Percentiles rank a stretch among this genome's conserved stretches.
Evolutionary conservation across 495 filamentous ascomycete genomes (phyloP).

Genomic region (Neurospora sublineolata): DNA sequence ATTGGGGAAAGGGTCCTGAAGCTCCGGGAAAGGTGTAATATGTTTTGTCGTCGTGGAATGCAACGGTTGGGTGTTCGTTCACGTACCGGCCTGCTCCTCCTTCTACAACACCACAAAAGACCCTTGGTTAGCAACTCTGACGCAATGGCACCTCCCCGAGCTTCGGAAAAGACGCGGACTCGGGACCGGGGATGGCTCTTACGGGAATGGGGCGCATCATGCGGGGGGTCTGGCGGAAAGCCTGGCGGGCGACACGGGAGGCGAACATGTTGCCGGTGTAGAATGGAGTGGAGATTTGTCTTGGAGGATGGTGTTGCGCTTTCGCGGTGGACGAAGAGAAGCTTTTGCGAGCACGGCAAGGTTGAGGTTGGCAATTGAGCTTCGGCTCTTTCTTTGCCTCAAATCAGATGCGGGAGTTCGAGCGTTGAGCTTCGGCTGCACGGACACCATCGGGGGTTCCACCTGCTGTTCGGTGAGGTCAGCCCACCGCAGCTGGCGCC

Average conservation of each 20-base stretch:
- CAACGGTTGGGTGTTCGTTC: conserved; percentile 11
- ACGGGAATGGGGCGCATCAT: conserved; percentile 75
- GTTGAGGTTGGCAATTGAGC: neutral
- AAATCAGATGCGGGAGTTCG: conserved; percentile 4
- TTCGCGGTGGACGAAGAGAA: neutral
- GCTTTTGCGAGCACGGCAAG: neutral
- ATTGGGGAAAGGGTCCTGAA: neutral
- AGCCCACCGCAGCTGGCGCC: neutral
- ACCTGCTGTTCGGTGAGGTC: neutral
- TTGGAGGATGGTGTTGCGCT: conserved; percentile 4
- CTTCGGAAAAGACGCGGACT: neutral
- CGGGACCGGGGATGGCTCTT: conserved; percentile 26
- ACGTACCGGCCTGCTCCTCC: conserved; percentile 74
- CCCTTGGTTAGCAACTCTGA: conserved; percentile 23
- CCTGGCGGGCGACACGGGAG: conserved; percentile 39
- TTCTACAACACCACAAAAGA: conserved; percentile 42
- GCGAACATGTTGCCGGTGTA: conserved; percentile 50
- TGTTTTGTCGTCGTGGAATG: conserved; percentile 1
- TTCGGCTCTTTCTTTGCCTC: neutral
- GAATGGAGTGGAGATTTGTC: conserved; percentile 22
- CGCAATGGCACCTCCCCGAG: conserved; percentile 8
- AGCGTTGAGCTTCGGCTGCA: conserved; percentile 1
- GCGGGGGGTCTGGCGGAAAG: conserved; percentile 47
- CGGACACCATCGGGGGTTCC: neutral
- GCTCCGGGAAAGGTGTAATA: neutral